Base-by-base conservation (phyloP, 441 rosid genomes). In the Geranium incanum region DNA sequence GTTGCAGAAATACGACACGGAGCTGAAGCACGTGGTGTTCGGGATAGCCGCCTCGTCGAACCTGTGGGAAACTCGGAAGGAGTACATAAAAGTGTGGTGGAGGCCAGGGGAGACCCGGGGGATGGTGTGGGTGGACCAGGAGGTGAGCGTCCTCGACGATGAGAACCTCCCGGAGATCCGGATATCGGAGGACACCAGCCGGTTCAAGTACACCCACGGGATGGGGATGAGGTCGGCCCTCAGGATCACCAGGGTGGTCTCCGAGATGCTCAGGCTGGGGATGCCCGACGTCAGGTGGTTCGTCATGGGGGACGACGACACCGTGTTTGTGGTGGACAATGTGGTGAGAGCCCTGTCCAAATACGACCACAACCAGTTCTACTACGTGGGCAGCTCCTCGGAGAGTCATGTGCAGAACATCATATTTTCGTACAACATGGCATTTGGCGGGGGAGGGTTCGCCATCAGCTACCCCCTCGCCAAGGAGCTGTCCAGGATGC, bases 391-490 rank as follows among this genome's bases (percentile, higher is more conserved):
- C 74, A 87, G 97, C 83, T 86, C 92, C 3, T 92, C 97, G 0
- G 97, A 92, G 73, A 88, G 93, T 72, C 97, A 92, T 19, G 86
- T 88, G 50, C 94, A 90, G 83, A 94, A 94, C 71, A 89, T 94
- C 39, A 83, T 76, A 52, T 92, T 92, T 77, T 92, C 97, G 0
- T 90, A 92, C 68, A 75, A 86, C 0, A 94, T 94, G 99, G 99
- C 97, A 0, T 90, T 83, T 72, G 97, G 97, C 7, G 99, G 99
- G 0, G 97, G 93, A 9, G 97, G 96, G 0, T 94, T 92, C 6
- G 97, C 96, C 0, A 89, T 94, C 19, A 94, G 97, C 78, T 90
- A 88, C 62, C 82, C 97, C 0, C 67, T 89, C 76, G 97, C 99
- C 0, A 71, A 77, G 18, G 89, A 89, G 74, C 74, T 94, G 71